Base-by-base conservation (phyloP, 257 asterid genomes). In the Jasminum sambac region DNA sequence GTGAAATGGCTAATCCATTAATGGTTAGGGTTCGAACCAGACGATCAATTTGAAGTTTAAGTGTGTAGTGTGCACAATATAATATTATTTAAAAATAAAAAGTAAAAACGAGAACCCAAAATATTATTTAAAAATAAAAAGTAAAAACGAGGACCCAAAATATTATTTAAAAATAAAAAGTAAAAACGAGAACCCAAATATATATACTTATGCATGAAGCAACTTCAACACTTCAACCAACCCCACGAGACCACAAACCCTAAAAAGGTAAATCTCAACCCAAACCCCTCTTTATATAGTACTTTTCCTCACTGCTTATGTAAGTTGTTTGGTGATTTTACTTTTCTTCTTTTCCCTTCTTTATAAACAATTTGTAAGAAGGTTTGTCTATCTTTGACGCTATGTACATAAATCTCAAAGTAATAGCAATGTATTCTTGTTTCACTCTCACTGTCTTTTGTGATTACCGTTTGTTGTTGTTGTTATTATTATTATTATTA, bases 1-100 rank as follows among this genome's bases (percentile, higher is more conserved):
- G 84, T 23, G 84, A 79, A 64, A 75, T 79, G 81, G 43, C 24
- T 0, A 34, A 64, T 30, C 76, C 84, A 0, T 75, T 79, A 19
- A 34, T 26, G 8, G 81, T 63, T 25, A 63, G 13, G 25, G 78
- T 46, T 10, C 58, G 12, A 6, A 46, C 72, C 37, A 67, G 74
- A 34, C 43, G 38, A 55, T 55, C 36, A 6, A 50, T 50, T 50
- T 50, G 12, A 8, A 50, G 25, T 11, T 50, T 23, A 50, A 50
- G 9, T 11, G 7, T 6, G 1, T n/a, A 5, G 58, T 0, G 17
- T 21, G 17, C 7, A 48, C 17, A 50, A 50, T 48, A 30, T 30
- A 30, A 1, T 1, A 30, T 30, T 30, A 30, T 30, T 30, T 30
- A 30, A 30, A 30, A 30, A 1, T 5, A 16, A 48, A n/a, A 48